A percentile compares a stretch with the other conserved stretches of the same genome.
phyloP scores from a whole-genome alignment of 2,329 filamentous ascomycete genomes.

The Nannizziopsis arthrosporioides region DNA sequence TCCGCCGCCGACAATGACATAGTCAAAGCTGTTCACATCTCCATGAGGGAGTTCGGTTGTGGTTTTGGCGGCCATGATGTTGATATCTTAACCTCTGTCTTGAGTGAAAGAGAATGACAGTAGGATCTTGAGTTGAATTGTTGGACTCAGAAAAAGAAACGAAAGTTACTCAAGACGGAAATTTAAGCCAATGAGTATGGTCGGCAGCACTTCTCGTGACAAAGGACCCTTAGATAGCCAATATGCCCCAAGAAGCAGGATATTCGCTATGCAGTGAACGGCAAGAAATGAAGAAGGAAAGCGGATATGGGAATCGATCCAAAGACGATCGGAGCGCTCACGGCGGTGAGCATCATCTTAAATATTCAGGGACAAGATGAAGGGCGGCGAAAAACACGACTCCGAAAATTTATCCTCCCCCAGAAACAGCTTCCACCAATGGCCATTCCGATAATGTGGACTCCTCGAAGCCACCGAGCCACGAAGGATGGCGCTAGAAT shows the following conservation, averaged over 20 bases:
- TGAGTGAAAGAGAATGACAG: neutral
- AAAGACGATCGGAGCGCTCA: neutral
- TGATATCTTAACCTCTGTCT: slow-evolving; percentile 2
- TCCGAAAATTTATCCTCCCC: too few relatives aligned
- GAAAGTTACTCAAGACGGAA: neutral
- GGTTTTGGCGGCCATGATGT: slow-evolving; percentile 41
- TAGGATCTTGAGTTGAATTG: slow-evolving; percentile 10
- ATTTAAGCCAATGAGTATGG: neutral
- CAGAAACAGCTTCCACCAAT: too few relatives aligned
- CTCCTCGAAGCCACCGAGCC: neutral
- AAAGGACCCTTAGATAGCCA: too few relatives aligned
- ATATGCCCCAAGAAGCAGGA: too few relatives aligned
- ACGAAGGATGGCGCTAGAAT: neutral
- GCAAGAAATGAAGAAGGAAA: too few relatives aligned
- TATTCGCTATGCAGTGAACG: too few relatives aligned
- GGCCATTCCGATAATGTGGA: neutral
- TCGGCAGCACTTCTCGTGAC: too few relatives aligned
- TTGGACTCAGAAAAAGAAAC: neutral
- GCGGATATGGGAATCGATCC: neutral
- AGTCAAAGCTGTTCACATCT: slow-evolving; percentile 62
- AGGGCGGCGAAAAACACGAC: too few relatives aligned
- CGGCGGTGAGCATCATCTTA: neutral
- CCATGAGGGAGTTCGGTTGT: slow-evolving; percentile 54
- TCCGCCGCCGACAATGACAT: slow-evolving; percentile 73
- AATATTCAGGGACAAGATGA: neutral